Percentiles rank a stretch among this genome's conserved stretches.
These are phyloP conservation scores for Clathrospora elynae DNA, from an alignment of 2,329 filamentous ascomycete genomes.

Conservation along the genomic window DNA sequence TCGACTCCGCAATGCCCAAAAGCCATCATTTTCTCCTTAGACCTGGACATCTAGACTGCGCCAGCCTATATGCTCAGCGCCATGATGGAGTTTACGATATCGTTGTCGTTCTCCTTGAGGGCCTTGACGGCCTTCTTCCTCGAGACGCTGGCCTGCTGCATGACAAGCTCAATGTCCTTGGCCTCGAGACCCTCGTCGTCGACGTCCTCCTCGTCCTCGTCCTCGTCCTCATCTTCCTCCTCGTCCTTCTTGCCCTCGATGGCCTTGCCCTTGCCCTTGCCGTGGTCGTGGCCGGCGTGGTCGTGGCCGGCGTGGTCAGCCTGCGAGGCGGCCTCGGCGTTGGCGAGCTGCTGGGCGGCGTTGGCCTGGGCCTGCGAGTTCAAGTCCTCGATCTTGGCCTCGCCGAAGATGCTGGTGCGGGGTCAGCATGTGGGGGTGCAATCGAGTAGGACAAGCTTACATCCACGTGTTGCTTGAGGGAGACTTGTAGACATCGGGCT, in stretches of 20 bases:
- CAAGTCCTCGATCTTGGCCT: constrained; percentile 99
- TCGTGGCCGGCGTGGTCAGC: constrained; percentile 71
- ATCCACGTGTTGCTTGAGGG: constrained; percentile 99
- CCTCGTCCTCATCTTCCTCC: constrained; percentile 69
- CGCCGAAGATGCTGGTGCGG: constrained; percentile 84
- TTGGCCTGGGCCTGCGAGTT: constrained; percentile 97
- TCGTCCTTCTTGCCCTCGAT: constrained; percentile 64
- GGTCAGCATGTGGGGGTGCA: constrained; percentile 26
- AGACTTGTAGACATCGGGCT: constrained; percentile 99
- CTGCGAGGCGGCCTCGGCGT: constrained; percentile 67
- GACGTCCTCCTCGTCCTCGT: constrained; percentile 94
- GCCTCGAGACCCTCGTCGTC: constrained; percentile 93
- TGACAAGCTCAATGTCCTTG: constrained; percentile 99
- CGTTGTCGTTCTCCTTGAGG: constrained; percentile 98
- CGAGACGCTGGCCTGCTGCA: constrained; percentile 95
- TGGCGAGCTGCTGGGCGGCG: constrained; percentile 92
- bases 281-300: constrained; percentile 73
- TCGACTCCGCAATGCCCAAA: constrained; percentile 19
- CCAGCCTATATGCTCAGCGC: constrained; percentile 67
- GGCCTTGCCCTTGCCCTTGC: constrained; percentile 68
- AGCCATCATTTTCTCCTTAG: constrained; percentile 22
- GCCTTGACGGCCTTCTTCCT: constrained; percentile 99
- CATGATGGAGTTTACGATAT: constrained; percentile 99
- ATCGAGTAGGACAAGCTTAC: constrained; percentile 62
- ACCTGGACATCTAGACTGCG: constrained; percentile 14